Percentiles rank a stretch among this genome's conserved stretches.
phyloP scores from a whole-genome alignment of 2,329 filamentous ascomycete genomes.

The Apiospora rasikravindrae region DNA sequence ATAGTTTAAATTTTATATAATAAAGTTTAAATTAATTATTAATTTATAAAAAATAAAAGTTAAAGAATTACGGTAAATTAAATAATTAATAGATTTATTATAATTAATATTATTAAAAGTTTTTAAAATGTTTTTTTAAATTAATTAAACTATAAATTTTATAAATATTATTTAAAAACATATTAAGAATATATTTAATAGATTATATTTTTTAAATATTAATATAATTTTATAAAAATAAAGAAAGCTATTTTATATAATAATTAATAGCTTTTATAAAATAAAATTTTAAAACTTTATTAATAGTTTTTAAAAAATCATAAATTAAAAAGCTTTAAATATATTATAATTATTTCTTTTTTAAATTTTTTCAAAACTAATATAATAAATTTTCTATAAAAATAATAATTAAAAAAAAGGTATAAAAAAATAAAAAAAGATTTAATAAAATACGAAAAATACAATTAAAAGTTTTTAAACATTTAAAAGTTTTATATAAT shows the following conservation, averaged over 20 bases:
- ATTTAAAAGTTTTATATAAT: neutral
- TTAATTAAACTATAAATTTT: neutral
- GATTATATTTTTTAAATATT: neutral
- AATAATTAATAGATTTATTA: neutral
- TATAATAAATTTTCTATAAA: too few relatives aligned
- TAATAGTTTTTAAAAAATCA: neutral
- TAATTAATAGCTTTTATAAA: neutral
- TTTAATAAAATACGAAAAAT: neutral
- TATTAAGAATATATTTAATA: neutral
- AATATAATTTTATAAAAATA: neutral
- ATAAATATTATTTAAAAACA: neutral
- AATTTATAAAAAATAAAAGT: neutral
- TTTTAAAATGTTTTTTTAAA: neutral
- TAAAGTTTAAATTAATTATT: neutral
- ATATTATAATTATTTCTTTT: neutral
- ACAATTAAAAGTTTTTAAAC: neutral
- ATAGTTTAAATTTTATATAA: neutral
- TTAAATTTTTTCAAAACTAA: neutral
- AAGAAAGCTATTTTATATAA: neutral
- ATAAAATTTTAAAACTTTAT: neutral
- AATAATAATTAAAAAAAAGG: neutral
- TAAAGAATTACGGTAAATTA: too few relatives aligned
- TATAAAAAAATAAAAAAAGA: neutral
- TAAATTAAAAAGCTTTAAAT: neutral
- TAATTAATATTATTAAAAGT: neutral